Evolutionary conservation across 768 basidiomycete genomes (phyloP).

Genomic region (Myochromella boudieri): DNA sequence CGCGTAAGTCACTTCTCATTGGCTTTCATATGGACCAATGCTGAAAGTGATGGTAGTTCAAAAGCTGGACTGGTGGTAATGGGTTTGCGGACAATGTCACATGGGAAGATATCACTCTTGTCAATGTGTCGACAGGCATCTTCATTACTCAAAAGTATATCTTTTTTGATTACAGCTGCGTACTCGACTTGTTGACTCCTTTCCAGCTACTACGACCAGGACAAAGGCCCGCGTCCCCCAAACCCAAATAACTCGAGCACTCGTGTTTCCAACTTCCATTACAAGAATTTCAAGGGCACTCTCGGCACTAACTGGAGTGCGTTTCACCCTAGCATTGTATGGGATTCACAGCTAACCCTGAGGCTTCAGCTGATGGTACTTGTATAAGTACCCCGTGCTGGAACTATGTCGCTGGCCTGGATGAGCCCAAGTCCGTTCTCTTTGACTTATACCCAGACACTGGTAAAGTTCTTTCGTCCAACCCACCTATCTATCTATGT

Average conservation of each 20-base stretch:
- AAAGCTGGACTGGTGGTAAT: constrained; percentile 48
- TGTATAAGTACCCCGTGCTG: constrained; percentile 40
- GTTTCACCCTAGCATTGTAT: constrained; percentile 9
- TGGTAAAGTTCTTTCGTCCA: constrained; percentile 19
- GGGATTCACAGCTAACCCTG: background rate
- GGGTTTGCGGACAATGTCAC: constrained; percentile 48
- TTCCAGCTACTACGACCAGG: constrained; percentile 52
- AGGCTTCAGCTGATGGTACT: constrained; percentile 31
- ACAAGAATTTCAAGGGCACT: constrained; percentile 34
- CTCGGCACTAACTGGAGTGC: constrained; percentile 36
- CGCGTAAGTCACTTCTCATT: constrained; percentile 25
- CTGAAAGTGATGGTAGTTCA: constrained; percentile 30
- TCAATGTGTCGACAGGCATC: constrained; percentile 44
- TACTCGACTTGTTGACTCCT: background rate
- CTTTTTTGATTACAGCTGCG: background rate
- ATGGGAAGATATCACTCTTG: constrained; percentile 43
- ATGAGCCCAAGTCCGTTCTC: constrained; percentile 34
- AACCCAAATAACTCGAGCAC: constrained; percentile 34
- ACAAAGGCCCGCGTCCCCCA: constrained; percentile 31
- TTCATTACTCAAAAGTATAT: constrained; percentile 46
- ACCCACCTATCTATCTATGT: background rate
- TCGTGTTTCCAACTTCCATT: constrained; percentile 31
- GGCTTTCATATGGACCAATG: constrained; percentile 9
- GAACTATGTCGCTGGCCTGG: constrained; percentile 35
- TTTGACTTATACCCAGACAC: constrained; percentile 36